Evolutionary conservation across 73 alveolate genomes (phyloP), one percentile per base, ranked within the genome.

Genomic region (Symbiodinium natans): DNA sequence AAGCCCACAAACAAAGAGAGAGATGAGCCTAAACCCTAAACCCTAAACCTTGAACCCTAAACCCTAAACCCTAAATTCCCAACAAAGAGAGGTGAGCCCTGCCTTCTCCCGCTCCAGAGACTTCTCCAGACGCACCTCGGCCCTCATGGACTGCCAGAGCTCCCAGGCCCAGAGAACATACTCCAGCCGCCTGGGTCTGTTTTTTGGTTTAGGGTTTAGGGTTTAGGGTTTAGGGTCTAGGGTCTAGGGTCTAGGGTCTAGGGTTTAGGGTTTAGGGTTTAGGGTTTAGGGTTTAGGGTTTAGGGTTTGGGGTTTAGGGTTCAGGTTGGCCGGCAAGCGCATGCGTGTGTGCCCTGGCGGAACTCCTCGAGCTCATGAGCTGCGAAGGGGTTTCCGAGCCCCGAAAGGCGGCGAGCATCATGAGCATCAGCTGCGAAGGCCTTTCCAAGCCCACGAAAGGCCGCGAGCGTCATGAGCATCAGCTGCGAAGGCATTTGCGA

Each of bases 131-230:
- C 97, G 97, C 54, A 90, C 11, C 21, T 48, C 74, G 19, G 56
- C 54, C 15, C 97, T 59, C 54, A 41, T 27, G 3, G 97, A 71
- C 39, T 90, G 97, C 97, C 97, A 90, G 41, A 90, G 71, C 39
- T 90, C 97, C 97, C 97, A 90, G 80, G 43, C 29, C 97, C 97
- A 90, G 48, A 36, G 86, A 75, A 90, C 31, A 41, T 90, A 90
- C 42, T 90, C 97, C 56, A 71, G 25, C 46, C 80, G 87, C 88
- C 77, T 85, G 77, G 34, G 77, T 27, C 15, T 10, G 36, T 1
- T 27, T 48, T 48, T 7, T 21, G n/a, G 68, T 7, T 52, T 52
- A 10, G 68, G 25, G 17, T 0, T 5, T 1, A 5, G 63, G 38
- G 36, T 19, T 56, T 9, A 56, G 74, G 25, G 74, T 56, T 56